Base-by-base conservation (phyloP, 2,329 filamentous ascomycete genomes). In the Pezicula carpinea region DNA sequence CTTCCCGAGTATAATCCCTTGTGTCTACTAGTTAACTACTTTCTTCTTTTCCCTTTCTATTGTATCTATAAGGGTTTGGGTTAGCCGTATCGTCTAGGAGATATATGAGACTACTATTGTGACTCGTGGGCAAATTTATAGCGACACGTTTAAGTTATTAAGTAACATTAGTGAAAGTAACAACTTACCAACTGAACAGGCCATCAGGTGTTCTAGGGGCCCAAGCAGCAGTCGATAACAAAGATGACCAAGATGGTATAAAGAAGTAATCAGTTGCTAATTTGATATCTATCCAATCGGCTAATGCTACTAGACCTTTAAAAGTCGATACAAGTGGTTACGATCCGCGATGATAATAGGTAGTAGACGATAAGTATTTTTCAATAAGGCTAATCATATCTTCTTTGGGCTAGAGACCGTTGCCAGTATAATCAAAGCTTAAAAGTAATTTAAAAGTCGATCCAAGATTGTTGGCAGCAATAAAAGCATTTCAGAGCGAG, bases 291-390 rank as follows among this genome's bases (percentile, higher is more conserved):
- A 41, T 19, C 72, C 72, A 75, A 47, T 74, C 67, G 3, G 51
- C 57, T 7, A 63, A 57, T 33, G 66, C 65, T 15, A 46, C 53
- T 0, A 64, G 51, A 1, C 74, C 74, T 57, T 75, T 72, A 48
- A 76, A 77, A 1, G 74, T 76, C 5, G 69, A 73, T 6, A 75
- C 73, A 18, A 76, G 59, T 1, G 72, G 67, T 49, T 66, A 17
- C 55, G 46, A 49, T 34, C 60, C 53, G 26, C 55, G 49, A 10
- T 53, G 50, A 38, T 58, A 65, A 55, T 69, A 63, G 2, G 62
- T 57, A 0, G 44, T 5, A 14, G 53, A 42, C n/a, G 6, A 31
- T 36, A 50, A 51, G 49, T 62, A 67, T 19, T 50, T 26, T 7
- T 58, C 52, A 44, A 67, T 46, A 8, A 63, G 46, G 15, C 48